A percentile compares a stretch with the other conserved stretches of the same genome.
phyloP scores from a whole-genome alignment of 2,329 filamentous ascomycete species.

The Aspergillus calidoustus region DNA sequence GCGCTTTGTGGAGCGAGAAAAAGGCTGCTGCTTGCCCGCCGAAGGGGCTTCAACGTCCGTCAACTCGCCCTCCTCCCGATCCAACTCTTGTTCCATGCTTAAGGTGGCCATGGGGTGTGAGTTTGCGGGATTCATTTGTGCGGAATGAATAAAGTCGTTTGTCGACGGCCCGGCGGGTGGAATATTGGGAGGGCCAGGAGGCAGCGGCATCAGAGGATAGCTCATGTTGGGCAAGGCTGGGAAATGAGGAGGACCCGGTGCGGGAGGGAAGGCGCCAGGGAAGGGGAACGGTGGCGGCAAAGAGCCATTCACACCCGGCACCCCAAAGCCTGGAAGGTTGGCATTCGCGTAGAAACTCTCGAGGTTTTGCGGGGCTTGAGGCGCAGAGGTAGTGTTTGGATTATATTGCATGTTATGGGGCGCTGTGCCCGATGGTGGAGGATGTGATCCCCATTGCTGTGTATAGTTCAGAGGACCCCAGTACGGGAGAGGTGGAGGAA shows the following conservation, averaged over 20 bases:
- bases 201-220: slow-evolving; percentile 29
- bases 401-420: slow-evolving; percentile 32
- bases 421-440: slow-evolving; percentile 27
- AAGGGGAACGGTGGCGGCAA: slow-evolving; percentile 38
- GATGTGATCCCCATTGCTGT: slow-evolving; percentile 42
- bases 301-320: slow-evolving; percentile 24
- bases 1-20: not conserved
- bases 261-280: slow-evolving; percentile 38
- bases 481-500: slow-evolving; percentile 49
- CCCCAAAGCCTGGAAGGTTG: slow-evolving; percentile 37
- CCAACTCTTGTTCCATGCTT: slow-evolving; percentile 42
- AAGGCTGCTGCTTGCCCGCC: not conserved
- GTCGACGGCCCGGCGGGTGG: slow-evolving; percentile 15
- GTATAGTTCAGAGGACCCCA: slow-evolving; percentile 42
- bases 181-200: slow-evolving; percentile 21
- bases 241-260: slow-evolving; percentile 39
- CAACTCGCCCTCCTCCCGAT: slow-evolving; percentile 76
- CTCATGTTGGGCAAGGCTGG: slow-evolving; percentile 32
- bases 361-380: slow-evolving; percentile 32
- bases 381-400: slow-evolving; percentile 29
- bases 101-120: slow-evolving; percentile 25
- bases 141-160: slow-evolving; percentile 16
- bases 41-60: slow-evolving; percentile 65
- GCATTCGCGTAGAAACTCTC: slow-evolving; percentile 33
- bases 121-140: slow-evolving; percentile 16